Conservation (phyloP, 306 rosid genomes). For the Cucurbita ficifolia region DNA sequence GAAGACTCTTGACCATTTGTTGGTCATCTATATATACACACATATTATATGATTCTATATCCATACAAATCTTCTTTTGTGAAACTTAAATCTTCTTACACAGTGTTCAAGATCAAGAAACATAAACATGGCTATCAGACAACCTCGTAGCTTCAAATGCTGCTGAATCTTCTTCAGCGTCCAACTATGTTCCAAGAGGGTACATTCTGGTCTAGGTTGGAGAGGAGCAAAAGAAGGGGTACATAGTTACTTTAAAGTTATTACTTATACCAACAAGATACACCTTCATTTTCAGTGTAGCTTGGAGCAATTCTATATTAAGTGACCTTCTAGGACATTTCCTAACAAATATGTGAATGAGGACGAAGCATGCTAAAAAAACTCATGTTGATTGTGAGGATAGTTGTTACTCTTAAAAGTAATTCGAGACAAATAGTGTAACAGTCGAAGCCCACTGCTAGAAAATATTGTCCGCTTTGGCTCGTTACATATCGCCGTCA, state of each 20-base stretch:
- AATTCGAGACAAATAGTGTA: too few species aligned
- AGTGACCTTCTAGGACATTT: too few species aligned
- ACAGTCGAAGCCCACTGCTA: too few species aligned
- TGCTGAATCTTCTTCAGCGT: neutral
- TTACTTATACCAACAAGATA: too few species aligned
- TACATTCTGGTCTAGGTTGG: slow-evolving; percentile 19
- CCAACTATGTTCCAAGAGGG: slow-evolving; percentile 15
- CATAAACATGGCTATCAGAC: slow-evolving; percentile 1
- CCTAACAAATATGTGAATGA: too few species aligned
- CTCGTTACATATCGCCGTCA: too few species aligned
- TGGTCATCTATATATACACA: neutral
- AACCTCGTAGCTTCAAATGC: slow-evolving; percentile 3
- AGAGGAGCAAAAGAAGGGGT: slow-evolving; percentile 11
- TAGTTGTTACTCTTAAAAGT: too few species aligned
- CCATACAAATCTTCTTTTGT: neutral
- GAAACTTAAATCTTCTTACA: neutral
- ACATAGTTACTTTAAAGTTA: neutral
- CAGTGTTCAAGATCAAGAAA: neutral
- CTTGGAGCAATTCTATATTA: too few species aligned
- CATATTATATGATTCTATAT: neutral
- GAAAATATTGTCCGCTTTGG: too few species aligned
- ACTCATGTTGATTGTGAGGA: too few species aligned
- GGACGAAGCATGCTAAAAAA: too few species aligned
- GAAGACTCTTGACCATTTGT: neutral
- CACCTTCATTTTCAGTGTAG: too few species aligned